Evolutionary conservation across 2,329 filamentous ascomycete species (phyloP).

Genomic region (Diaporthe ampelina): DNA sequence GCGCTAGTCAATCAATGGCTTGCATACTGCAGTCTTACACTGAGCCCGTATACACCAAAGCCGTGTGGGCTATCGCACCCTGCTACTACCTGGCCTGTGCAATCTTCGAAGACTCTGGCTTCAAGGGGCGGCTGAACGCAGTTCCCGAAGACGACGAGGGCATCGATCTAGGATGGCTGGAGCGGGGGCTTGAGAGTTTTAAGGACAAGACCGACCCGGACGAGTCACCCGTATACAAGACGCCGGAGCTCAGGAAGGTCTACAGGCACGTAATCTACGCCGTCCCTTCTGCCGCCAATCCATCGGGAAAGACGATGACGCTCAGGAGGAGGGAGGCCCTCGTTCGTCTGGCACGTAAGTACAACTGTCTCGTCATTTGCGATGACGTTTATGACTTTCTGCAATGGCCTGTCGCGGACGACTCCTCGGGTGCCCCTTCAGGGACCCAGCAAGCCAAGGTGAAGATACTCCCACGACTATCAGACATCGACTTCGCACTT

Average conservation of each 20-base stretch:
- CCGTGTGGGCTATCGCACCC: conserved; percentile 85
- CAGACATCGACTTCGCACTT: conserved; percentile 81
- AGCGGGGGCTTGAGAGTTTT: conserved; percentile 59
- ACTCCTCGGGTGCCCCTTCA: conserved; percentile 49
- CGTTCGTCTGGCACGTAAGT: conserved; percentile 81
- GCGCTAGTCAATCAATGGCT: conserved; percentile 86
- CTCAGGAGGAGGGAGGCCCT: conserved; percentile 75
- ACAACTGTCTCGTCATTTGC: conserved; percentile 85
- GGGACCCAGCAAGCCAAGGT: conserved; percentile 51
- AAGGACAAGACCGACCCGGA: conserved; percentile 43
- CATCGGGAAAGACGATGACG: conserved; percentile 86
- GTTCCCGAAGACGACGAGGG: conserved; percentile 85
- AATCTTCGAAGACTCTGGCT: conserved; percentile 88
- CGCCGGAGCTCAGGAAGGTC: conserved; percentile 74
- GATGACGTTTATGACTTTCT: conserved; percentile 97
- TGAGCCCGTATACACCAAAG: conserved; percentile 80
- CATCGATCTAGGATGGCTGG: conserved; percentile 75
- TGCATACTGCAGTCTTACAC: conserved; percentile 84
- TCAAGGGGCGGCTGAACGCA: conserved; percentile 74
- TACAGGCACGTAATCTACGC: conserved; percentile 92
- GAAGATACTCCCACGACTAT: conserved; percentile 77
- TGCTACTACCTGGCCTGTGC: conserved; percentile 87
- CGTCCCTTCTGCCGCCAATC: conserved; percentile 91
- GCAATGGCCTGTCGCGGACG: conserved; percentile 73
- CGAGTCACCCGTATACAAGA: conserved; percentile 57